A percentile compares a stretch with the other conserved stretches of the same genome.
These are phyloP conservation scores for Ganoderma sp. DNA, from an alignment of 1,284 basidiomycete genomes.

Conservation along the genomic window DNA sequence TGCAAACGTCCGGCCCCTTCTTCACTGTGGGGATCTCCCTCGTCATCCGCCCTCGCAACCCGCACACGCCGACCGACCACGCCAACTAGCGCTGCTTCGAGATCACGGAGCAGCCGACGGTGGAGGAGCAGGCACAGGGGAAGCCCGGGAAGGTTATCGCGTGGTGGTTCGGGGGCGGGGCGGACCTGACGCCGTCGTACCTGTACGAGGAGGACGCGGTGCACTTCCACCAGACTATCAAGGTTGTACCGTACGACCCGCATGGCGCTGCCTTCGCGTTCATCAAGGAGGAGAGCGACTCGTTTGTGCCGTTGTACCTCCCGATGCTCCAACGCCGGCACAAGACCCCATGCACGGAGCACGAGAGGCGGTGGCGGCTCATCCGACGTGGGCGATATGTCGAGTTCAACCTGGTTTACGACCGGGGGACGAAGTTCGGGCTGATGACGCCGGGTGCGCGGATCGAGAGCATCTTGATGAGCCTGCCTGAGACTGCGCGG, in stretches of 20 bases:
- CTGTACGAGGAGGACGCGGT: slow-evolving; percentile 86
- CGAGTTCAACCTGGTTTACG: slow-evolving; percentile 93
- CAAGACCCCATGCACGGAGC: slow-evolving; percentile 62
- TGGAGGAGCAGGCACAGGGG: slow-evolving; percentile 44
- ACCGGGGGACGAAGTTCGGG: slow-evolving; percentile 88
- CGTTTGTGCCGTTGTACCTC: slow-evolving; percentile 87
- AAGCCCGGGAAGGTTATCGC: slow-evolving; percentile 62
- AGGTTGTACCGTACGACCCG: slow-evolving; percentile 66
- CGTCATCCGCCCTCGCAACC: slow-evolving; percentile 94
- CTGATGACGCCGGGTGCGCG: slow-evolving; percentile 89
- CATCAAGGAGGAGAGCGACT: slow-evolving; percentile 70
- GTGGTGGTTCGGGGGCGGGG: slow-evolving; percentile 99
- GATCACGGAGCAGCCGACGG: slow-evolving; percentile 60
- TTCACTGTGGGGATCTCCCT: slow-evolving; percentile 92
- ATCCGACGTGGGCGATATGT: slow-evolving; percentile 89
- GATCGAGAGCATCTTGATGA: slow-evolving; percentile 83
- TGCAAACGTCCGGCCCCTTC: slow-evolving; percentile 79
- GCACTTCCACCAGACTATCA: slow-evolving; percentile 88
- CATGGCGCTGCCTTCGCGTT: slow-evolving; percentile 82
- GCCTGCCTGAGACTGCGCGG: slow-evolving; percentile 82
- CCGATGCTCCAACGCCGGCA: slow-evolving; percentile 77
- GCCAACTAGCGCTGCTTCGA: slow-evolving; percentile 99
- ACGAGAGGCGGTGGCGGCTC: slow-evolving; percentile 87
- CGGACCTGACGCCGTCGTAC: slow-evolving; percentile 94
- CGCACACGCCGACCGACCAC: slow-evolving; percentile 91